Base-by-base conservation (phyloP, 2,329 filamentous ascomycete genomes). In the Fusarium brevicatenulatum region DNA sequence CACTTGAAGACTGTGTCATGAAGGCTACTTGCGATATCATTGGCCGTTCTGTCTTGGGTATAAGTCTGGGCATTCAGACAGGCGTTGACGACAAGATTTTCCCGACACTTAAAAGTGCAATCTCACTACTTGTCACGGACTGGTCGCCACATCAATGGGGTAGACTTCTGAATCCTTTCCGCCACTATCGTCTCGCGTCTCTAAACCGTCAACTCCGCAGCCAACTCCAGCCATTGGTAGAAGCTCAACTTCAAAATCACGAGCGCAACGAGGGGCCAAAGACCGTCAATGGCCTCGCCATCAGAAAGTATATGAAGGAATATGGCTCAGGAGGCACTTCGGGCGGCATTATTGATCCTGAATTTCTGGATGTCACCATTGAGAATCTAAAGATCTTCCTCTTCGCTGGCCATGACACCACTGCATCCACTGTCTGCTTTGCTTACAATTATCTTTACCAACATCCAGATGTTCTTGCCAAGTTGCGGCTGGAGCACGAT, bases 381-480 rank as follows among this genome's bases (percentile, higher is more conserved):
- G 59, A 55, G 13, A 47, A 66, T 1, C 21, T 66, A 2, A 64
- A 63, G 7, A 66, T 66, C 8, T 66, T 66, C 4, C 59, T 66
- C 9, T 66, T 66, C 19, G 63, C 59, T 8, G 59, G 63, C 16
- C 63, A 66, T 23, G 59, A 66, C 23, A 63, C 63, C 2, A 66
- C 63, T 3, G 50, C 63, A 6, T 56, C 42, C 3, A 63, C 50
- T 0, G 50, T 63, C 5, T 66, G 59, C 15, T 66, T 56, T 34
- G 49, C 49, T 36, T 64, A 66, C 30, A 30, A 50, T 5, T 43
- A 64, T 32, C 43, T 64, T 13, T 9, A 57, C 23, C 34, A 42
- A 2, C 50, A 52, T 16, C 50, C 32, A 2, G 16, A 44, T 3
- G 25, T 32, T 1, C 44, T 58, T 9, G 25, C 42, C 4, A 63